Evolutionary conservation across 2,329 filamentous ascomycete species (phyloP), one percentile per base, ranked within the genome.

Genomic region (Pseudogymnoascus sp.): DNA sequence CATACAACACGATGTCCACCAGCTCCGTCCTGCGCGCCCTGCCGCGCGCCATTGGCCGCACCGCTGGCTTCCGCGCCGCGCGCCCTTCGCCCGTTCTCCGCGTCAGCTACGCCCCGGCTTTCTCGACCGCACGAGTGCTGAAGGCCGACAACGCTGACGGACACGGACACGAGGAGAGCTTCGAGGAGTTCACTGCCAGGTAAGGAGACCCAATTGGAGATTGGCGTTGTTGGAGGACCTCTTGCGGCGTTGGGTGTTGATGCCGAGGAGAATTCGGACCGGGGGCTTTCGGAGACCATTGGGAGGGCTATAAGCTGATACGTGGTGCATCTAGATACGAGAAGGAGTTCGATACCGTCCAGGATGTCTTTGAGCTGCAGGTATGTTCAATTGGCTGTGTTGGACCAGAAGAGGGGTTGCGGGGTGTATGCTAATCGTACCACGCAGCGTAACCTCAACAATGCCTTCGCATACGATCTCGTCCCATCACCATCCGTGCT

Each of bases 351-450:
- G 93, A 99, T 68, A 80, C 81, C 75, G 95, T 99, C 70, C 91
- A 97, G 81, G 95, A 99, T 82, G 93, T 97, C 75, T 99, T 99
- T 79, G 95, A 99, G 87, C 91, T 99, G 75, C 93, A 97, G 91
- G 93, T 96, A 87, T 75, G 84, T 64, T 64, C 21, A 61, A 61
- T 29, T 51, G 34, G 57, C 39, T 57, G 6, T 26, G 26, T 65
- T 29, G 51, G 63, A 37, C 26, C 16, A 34, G 29, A 60, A 40
- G 23, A 60, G 31, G 31, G 62, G 29, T 29, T 63, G 29, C 31
- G 42, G 29, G 29, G 37, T 45, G 61, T 54, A 45, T 39, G 42
- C 70, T 67, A 63, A 69, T 70, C 64, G 63, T 71, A 67, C 62
- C 64, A 68, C 68, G 42, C 75, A 92, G 85, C 90, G 92, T 79